A percentile compares a stretch with the other conserved stretches of the same genome.
Evolutionary conservation across 441 rosid genomes (phyloP).

Genomic region (Populus hybrid): DNA sequence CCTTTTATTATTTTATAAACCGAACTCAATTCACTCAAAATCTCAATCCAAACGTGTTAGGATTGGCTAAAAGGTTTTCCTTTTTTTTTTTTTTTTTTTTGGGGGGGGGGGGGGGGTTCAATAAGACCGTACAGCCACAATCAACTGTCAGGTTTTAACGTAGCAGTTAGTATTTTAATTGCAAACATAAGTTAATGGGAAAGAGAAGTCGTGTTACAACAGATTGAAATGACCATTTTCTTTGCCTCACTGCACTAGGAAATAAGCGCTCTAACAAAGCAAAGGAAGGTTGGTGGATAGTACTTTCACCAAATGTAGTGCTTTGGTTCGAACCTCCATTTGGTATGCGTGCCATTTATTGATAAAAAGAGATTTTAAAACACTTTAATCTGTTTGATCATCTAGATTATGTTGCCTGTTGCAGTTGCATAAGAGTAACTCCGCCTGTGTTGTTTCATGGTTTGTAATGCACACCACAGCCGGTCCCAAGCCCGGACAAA

Average conservation of each 20-base stretch:
- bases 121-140: too few relatives aligned
- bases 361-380: background rate
- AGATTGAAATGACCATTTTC: background rate
- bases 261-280: background rate
- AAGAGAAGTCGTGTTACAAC: too few relatives aligned
- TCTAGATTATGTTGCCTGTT: background rate
- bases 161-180: too few relatives aligned
- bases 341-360: background rate
- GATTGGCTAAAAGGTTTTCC: background rate
- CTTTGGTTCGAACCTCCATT: background rate
- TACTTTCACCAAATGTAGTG: background rate
- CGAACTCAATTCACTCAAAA: background rate
- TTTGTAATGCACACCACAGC: slow-evolving; percentile 34
- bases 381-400: background rate
- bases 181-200: too few relatives aligned
- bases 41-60: background rate
- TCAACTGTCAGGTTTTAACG: too few relatives aligned
- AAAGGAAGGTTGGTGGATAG: background rate
- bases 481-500: slow-evolving; percentile 73
- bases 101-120: too few relatives aligned
- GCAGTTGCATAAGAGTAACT: slow-evolving; percentile 27
- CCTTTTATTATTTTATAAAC: background rate
- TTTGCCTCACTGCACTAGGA: background rate
- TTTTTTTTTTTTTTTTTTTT: too few relatives aligned
- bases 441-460: slow-evolving; percentile 46